Conservation (phyloP, 2,329 filamentous ascomycete genomes). For the Fusarium praegraminearum region DNA sequence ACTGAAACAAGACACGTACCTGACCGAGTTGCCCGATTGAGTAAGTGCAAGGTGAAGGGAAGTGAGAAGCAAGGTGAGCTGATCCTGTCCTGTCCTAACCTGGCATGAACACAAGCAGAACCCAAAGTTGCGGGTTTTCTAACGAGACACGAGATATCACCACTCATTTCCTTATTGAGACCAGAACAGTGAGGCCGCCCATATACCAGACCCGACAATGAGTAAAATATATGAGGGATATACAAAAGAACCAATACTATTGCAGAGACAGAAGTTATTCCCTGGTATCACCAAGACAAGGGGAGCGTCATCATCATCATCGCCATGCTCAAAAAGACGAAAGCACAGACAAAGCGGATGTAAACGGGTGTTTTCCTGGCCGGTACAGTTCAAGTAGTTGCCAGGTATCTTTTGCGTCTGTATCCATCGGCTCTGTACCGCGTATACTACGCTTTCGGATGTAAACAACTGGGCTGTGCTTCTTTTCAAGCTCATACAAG, state of each 20-base stretch:
- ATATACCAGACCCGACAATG: not conserved
- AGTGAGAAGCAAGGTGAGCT: slow-evolving; percentile 30
- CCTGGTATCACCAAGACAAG: slow-evolving; percentile 36
- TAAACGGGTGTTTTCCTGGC: slow-evolving; percentile 9
- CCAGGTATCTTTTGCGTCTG: slow-evolving; percentile 25
- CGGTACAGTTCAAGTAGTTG: slow-evolving; percentile 21
- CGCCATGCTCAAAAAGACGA: slow-evolving; percentile 1
- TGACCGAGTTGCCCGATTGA: slow-evolving; percentile 31
- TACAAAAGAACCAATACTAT: slow-evolving; percentile 25
- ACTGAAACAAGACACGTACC: slow-evolving; percentile 14
- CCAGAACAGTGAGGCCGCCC: slow-evolving; percentile 30
- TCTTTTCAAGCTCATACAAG: slow-evolving; percentile 3
- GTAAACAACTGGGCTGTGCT: slow-evolving; percentile 23
- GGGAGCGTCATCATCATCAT: slow-evolving; percentile 17
- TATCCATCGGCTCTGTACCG: slow-evolving; percentile 14
- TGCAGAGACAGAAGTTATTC: slow-evolving; percentile 5
- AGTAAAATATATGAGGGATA: slow-evolving; percentile 31
- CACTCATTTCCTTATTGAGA: slow-evolving; percentile 7
- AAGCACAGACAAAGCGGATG: slow-evolving; percentile 24
- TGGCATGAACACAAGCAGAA: not conserved
- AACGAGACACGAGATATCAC: not conserved
- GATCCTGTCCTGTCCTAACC: slow-evolving; percentile 8
- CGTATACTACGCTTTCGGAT: slow-evolving; percentile 20
- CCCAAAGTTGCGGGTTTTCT: not conserved
- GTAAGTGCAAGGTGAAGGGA: slow-evolving; percentile 25